Conservation (phyloP, 352 stramenopile species). For the Thraustochytrium striatum region DNA sequence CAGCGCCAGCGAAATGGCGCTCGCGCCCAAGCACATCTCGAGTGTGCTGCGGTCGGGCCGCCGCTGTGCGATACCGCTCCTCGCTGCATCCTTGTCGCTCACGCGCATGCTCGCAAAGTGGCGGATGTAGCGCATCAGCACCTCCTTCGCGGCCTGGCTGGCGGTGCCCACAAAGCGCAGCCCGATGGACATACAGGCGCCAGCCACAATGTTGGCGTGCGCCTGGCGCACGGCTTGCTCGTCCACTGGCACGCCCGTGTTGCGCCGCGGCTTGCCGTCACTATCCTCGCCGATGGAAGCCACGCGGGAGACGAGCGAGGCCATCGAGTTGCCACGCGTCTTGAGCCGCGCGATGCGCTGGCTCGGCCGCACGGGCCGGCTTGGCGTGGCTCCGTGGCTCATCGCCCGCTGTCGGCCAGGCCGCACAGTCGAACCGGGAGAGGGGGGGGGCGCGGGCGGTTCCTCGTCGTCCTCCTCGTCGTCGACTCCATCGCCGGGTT, state of each 20-base stretch:
- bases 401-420: neutral
- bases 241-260: constrained; percentile 38
- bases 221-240: constrained; percentile 81
- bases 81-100: constrained; percentile 1
- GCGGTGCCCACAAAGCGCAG: constrained; percentile 87
- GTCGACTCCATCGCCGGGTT: neutral
- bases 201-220: constrained; percentile 87
- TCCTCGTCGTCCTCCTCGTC: neutral
- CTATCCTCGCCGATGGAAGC: constrained; percentile 31
- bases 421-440: neutral
- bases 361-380: neutral
- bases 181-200: constrained; percentile 88
- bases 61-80: constrained; percentile 48
- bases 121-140: constrained; percentile 64
- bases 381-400: constrained; percentile 2
- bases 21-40: constrained; percentile 84
- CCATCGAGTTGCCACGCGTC: constrained; percentile 28
- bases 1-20: constrained; percentile 83
- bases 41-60: constrained; percentile 74
- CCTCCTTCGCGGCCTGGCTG: constrained; percentile 60
- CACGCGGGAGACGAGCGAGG: neutral
- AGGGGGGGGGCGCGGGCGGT: neutral
- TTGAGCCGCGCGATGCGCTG: neutral
- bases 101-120: constrained; percentile 69
- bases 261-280: constrained; percentile 62